Evolutionary conservation across 2,329 filamentous ascomycete species (phyloP).

Genomic region (Fusarium xylarioides): DNA sequence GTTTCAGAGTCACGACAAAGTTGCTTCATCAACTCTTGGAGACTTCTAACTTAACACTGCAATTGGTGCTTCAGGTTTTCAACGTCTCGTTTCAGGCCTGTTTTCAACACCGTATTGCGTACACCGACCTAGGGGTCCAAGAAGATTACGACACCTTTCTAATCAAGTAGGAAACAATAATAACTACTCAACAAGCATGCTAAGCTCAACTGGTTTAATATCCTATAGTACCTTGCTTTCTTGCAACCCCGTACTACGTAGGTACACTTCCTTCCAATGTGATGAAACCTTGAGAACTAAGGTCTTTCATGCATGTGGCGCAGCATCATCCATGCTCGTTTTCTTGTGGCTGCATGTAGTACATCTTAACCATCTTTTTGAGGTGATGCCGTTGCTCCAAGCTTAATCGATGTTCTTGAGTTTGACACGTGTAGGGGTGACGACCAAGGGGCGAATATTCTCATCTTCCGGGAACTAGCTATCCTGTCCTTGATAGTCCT

Average conservation of each 20-base stretch:
- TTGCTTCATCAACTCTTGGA: conserved; percentile 19
- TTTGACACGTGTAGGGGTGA: conserved; percentile 26
- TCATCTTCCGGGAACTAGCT: not conserved
- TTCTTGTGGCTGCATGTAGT: conserved; percentile 15
- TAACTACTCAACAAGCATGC: not conserved
- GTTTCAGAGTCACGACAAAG: conserved; percentile 26
- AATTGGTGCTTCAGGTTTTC: conserved; percentile 20
- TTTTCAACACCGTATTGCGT: conserved; percentile 1
- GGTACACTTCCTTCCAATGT: not conserved
- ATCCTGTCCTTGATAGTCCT: not conserved
- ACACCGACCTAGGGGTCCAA: not conserved
- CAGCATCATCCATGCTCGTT: conserved; percentile 2
- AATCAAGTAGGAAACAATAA: not conserved
- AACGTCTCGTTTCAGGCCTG: conserved; percentile 24
- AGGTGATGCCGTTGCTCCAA: not conserved
- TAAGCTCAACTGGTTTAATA: not conserved
- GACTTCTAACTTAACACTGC: not conserved
- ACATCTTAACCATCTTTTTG: not conserved
- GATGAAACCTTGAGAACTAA: not conserved
- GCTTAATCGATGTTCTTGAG: not conserved
- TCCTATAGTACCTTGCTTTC: not conserved
- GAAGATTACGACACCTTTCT: not conserved
- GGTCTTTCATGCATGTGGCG: conserved; percentile 23
- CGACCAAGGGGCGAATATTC: not conserved
- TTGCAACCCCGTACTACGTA: not conserved